phyloP scores from a whole-genome alignment of 2,329 filamentous ascomycete species.

The Myriangium duriaei region DNA sequence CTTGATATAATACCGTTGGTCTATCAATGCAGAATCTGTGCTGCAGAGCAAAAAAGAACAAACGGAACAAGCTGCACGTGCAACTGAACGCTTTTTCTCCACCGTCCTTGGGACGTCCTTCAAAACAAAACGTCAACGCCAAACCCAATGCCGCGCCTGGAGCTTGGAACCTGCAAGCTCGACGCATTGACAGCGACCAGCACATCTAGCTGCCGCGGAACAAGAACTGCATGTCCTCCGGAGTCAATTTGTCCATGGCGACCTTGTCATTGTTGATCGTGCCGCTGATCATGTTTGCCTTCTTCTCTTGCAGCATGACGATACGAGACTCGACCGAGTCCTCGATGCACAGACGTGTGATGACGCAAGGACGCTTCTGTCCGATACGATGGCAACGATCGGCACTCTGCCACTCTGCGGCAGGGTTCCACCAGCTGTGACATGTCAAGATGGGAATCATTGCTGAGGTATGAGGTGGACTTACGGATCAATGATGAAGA shows the following conservation, averaged over 20 bases:
- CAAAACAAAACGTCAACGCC: no score
- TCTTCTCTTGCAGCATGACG: constrained; percentile 94
- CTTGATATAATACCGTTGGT: no score
- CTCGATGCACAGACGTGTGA: constrained; percentile 89
- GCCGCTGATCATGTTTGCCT: constrained; percentile 93
- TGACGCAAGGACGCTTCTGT: constrained; percentile 83
- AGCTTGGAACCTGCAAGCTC: no score
- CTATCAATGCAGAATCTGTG: no score
- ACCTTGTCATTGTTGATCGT: constrained; percentile 90
- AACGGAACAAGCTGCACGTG: no score
- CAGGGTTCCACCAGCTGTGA: constrained; percentile 93
- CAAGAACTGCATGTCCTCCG: constrained; percentile 89
- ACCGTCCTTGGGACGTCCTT: no score
- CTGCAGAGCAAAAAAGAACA: no score
- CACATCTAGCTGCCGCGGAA: constrained; percentile 86
- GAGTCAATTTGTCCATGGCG: constrained; percentile 80
- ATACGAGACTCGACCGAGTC: constrained; percentile 95
- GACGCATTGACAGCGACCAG: no score
- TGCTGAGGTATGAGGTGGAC: constrained; percentile 26
- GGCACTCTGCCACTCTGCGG: constrained; percentile 97
- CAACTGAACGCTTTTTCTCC: no score
- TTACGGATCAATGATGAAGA: constrained; percentile 93
- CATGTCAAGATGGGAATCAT: constrained; percentile 18
- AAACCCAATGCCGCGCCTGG: no score
- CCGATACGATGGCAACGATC: constrained; percentile 82